A percentile compares a stretch with the other conserved stretches of the same genome.
Conservation (phyloP, 805 yeast genomes). For the Sporopachydermia lactativora region DNA sequence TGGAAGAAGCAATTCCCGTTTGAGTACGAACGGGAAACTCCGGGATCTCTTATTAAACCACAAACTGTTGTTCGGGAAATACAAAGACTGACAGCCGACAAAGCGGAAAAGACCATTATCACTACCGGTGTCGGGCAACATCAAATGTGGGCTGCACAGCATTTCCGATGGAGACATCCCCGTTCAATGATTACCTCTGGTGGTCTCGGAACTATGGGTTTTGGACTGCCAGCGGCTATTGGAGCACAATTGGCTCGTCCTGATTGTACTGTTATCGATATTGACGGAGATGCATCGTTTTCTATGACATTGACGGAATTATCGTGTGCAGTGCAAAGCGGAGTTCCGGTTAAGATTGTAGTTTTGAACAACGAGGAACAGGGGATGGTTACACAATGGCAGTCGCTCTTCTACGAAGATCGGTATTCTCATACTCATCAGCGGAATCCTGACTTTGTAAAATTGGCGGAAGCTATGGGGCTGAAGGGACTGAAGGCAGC, state of each 20-base stretch:
- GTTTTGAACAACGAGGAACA: conserved; percentile 95
- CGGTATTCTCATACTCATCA: conserved; percentile 98
- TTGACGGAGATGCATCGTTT: conserved; percentile 99
- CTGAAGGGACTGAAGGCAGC: conserved; percentile 65
- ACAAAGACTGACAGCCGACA: conserved; percentile 50
- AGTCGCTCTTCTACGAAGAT: conserved; percentile 90
- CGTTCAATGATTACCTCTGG: conserved; percentile 95
- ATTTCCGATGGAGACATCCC: conserved; percentile 87
- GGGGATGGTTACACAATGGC: conserved; percentile 99
- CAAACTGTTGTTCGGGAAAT: conserved; percentile 80
- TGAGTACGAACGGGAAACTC: conserved; percentile 66
- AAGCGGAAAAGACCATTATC: conserved; percentile 58
- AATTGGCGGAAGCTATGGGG: conserved; percentile 91
- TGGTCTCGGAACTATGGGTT: conserved; percentile 98
- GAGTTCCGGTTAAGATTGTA: conserved; percentile 78
- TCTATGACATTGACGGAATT: conserved; percentile 93
- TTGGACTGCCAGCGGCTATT: conserved; percentile 92
- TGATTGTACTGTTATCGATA: conserved; percentile 87
- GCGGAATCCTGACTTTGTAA: conserved; percentile 83
- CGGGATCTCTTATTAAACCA: conserved; percentile 74
- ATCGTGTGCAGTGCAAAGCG: conserved; percentile 87
- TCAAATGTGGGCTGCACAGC: conserved; percentile 99
- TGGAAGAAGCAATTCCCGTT: conserved; percentile 89
- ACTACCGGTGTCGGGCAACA: conserved; percentile 99
- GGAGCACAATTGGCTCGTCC: conserved; percentile 97